phyloP scores from a whole-genome alignment of 495 filamentous ascomycete genomes.

The Astrothelium subdiscretum region DNA sequence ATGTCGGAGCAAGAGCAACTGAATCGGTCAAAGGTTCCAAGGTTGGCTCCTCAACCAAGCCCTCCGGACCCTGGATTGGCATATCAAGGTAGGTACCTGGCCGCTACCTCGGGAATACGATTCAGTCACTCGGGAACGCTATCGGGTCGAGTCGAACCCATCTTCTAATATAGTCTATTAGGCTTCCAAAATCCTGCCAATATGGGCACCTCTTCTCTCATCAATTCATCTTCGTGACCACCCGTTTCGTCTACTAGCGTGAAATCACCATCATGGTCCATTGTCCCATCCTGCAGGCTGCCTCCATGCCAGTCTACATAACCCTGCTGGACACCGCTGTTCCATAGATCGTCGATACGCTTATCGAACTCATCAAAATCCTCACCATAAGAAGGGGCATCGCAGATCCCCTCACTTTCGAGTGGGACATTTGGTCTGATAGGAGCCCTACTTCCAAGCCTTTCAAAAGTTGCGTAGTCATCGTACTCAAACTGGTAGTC shows the following conservation, averaged over 20 bases:
- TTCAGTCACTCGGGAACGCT: background rate
- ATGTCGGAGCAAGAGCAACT: background rate
- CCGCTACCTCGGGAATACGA: constrained; percentile 2
- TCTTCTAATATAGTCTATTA: constrained; percentile 23
- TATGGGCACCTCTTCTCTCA: constrained; percentile 6
- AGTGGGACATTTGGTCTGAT: background rate
- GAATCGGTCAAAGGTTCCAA: background rate
- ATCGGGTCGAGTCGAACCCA: background rate
- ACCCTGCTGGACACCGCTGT: background rate
- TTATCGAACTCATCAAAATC: background rate
- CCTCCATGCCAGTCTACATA: background rate
- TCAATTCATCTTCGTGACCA: background rate
- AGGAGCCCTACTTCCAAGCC: background rate
- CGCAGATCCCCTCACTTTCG: background rate
- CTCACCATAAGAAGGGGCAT: background rate
- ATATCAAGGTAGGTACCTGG: too few species aligned
- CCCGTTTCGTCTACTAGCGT: background rate
- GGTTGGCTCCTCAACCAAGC: background rate
- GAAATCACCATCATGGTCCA: background rate
- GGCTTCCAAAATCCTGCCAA: constrained; percentile 27
- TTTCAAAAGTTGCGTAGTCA: background rate
- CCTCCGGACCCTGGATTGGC: too few species aligned
- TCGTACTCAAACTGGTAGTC: background rate
- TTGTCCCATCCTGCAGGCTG: background rate
- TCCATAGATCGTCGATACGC: background rate